A percentile compares a stretch with the other conserved stretches of the same genome.
Evolutionary conservation across 805 yeast genomes (phyloP).

Genomic region (Suhomyces faveliae): DNA sequence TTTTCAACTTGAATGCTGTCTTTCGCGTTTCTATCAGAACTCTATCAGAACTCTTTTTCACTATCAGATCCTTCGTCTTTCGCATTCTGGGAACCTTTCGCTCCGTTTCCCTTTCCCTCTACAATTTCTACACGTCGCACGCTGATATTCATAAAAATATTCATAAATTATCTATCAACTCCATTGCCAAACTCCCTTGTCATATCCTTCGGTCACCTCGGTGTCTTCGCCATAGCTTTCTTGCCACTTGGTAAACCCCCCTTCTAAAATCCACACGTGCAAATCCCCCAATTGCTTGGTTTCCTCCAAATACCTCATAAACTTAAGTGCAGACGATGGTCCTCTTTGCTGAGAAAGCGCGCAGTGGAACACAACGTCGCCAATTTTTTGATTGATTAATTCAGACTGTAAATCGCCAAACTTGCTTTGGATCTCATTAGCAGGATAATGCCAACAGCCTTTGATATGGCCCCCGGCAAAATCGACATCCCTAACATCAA

Average conservation of each 20-base stretch:
- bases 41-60: no score
- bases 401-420: slow-evolving; percentile 38
- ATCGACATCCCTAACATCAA: slow-evolving; percentile 88
- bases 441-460: slow-evolving; percentile 56
- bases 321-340: slow-evolving; percentile 74
- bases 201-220: slow-evolving; percentile 54
- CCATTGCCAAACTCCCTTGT: slow-evolving; percentile 36
- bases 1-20: no score
- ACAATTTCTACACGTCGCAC: background rate
- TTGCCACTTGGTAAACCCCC: slow-evolving; percentile 90
- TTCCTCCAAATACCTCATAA: slow-evolving; percentile 43
- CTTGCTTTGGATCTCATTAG: slow-evolving; percentile 40
- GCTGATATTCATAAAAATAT: background rate
- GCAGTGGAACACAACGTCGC: slow-evolving; percentile 82
- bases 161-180: slow-evolving; percentile 3
- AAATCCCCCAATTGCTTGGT: slow-evolving; percentile 25
- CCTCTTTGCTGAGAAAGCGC: slow-evolving; percentile 90
- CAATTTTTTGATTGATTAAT: slow-evolving; percentile 29
- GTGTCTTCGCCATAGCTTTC: slow-evolving; percentile 64
- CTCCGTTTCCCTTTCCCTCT: no score
- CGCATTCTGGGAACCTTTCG: no score
- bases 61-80: no score
- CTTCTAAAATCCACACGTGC: slow-evolving; percentile 68
- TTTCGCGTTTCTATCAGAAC: no score
- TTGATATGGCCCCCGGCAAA: slow-evolving; percentile 73